phyloP scores from a whole-genome alignment of 1,284 basidiomycete species.

The Phylloboletellus chloephorus region DNA sequence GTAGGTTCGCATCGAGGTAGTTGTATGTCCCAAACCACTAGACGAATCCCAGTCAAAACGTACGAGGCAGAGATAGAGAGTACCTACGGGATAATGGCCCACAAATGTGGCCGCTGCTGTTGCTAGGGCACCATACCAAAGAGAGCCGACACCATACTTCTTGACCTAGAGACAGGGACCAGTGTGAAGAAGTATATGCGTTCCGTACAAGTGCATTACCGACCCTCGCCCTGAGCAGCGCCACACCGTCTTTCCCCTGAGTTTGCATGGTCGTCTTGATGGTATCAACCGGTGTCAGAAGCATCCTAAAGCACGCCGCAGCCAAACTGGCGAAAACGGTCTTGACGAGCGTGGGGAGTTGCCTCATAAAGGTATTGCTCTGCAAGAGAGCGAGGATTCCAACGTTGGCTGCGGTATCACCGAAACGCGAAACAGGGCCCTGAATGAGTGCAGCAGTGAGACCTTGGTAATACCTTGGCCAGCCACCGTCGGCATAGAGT shows the following conservation, averaged over 20 bases:
- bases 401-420: constrained; percentile 83
- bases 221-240: constrained; percentile 62
- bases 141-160: constrained; percentile 65
- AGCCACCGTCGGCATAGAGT: constrained; percentile 76
- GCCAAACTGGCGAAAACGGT: constrained; percentile 66
- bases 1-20: constrained; percentile 61
- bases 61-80: neutral
- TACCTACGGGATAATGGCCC: constrained; percentile 72
- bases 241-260: constrained; percentile 65
- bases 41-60: neutral
- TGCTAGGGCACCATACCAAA: constrained; percentile 86
- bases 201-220: constrained; percentile 15
- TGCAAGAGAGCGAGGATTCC: constrained; percentile 74
- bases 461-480: constrained; percentile 78
- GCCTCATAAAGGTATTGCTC: constrained; percentile 61
- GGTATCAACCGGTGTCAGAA: constrained; percentile 84
- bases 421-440: constrained; percentile 75
- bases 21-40: constrained; percentile 84
- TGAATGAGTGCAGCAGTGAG: constrained; percentile 77
- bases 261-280: constrained; percentile 91
- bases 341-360: constrained; percentile 58
- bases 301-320: constrained; percentile 77
- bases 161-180: constrained; percentile 45
- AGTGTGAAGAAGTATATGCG: neutral
- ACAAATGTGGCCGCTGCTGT: constrained; percentile 89